Evolutionary conservation across 192 early-diverging fungal genomes (phyloP), one percentile per base, ranked within the genome.

Genomic region (Haplosporangium gracile): DNA sequence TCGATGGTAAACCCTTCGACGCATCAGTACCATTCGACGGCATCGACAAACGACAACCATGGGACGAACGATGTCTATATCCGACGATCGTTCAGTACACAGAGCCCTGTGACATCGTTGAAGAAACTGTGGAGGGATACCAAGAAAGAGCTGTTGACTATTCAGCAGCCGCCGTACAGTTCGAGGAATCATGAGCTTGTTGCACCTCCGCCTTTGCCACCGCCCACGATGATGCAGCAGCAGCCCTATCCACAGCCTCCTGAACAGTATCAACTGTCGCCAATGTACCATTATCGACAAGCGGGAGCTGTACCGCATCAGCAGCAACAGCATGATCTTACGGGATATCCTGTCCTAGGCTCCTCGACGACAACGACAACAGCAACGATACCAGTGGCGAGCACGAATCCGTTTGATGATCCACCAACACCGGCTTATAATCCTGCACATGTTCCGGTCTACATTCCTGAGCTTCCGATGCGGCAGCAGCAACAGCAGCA

Each of bases 81-180:
- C 47, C 65, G 77, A 6, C 71, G 82, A 69, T 74, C 82, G 18
- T 42, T 74, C 72, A 83, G 60, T 57, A 73, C 75, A 4, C 79
- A 80, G 73, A 72, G 8, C 24, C 80, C 82, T 0, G 72, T 84
- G 24, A 76, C 42, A 53, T 34, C 77, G 49, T 36, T 84, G 20
- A 76, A 79, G 47, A 78, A 78, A 20, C 20, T 84, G 18, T 84
- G 77, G 77, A 72, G 77, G 16, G 77, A 79, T 32, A 38, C 70
- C 34, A 77, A 83, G 47, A 78, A 77, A 22, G 82, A 83, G 26
- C 15, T 70, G 20, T 7, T 0, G 3, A 24, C 47, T 22, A 22
- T 45, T 32, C 55, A 36, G 16, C 49, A 82, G 22, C 6, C 32
- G 26, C 40, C 55, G 10, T 65, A 65, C 26, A 65, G 60, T 32